Base-by-base conservation (phyloP, 768 basidiomycete species). In the Termitomyces sp. region DNA sequence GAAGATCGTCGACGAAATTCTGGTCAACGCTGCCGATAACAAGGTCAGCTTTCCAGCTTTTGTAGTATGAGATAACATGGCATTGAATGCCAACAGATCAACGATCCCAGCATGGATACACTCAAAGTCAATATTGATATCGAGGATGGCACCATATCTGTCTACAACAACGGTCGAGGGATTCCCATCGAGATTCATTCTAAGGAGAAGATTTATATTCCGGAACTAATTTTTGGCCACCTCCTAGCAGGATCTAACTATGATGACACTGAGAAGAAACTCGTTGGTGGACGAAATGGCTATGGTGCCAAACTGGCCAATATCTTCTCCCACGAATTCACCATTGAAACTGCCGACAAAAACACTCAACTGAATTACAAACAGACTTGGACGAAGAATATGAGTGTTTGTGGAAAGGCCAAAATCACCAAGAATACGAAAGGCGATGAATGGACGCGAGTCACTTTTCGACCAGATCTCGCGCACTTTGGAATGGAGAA, bases 1-100 rank as follows among this genome's bases (percentile, higher is more conserved):
- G 83, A 99, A 99, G 80, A 99, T 99, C 66, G 88, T 99, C 14
- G 97, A 99, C 67, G 97, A 99, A 75, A 99, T 99, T 66, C 78
- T 99, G 3, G 97, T 99, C 65, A 99, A 99, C 72, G 97, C 97
- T 22, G 97, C 97, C 4, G 97, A 99, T 70, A 97, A 98, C 76
- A 99, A 99, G 87, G 96, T 92, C 61, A 56, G 78, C 71, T 20
- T 18, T 32, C 35, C 5, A 45, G 18, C 30, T 40, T 7, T 30
- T 28, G 24, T 30, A 33, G 10, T 61, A 4, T 4, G 18, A 36
- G 26, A 22, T 47, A n/a, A 40, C 16, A 42, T 30, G 20, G 28
- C 32, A 38, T 10, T 12, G 16, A 53, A 9, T 47, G 45, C 35
- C 35, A 28, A 6, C 58, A 99, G 96, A 90, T 96, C 66, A 98